Conservation (phyloP, 495 filamentous ascomycete species). For the Mytilinidion resinicola region DNA sequence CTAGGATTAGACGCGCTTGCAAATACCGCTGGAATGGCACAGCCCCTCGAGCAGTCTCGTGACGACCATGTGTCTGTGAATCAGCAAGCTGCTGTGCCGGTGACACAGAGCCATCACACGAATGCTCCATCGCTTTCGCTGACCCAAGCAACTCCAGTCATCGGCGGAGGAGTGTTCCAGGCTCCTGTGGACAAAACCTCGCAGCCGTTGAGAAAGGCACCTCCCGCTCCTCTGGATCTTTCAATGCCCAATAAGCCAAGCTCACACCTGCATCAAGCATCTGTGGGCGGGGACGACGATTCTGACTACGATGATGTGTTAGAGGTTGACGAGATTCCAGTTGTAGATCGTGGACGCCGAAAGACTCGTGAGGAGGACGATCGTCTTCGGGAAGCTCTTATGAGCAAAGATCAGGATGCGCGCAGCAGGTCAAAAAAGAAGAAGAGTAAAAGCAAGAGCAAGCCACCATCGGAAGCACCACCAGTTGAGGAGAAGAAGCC, state of each 20-base stretch:
- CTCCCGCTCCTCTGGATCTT: slow-evolving; percentile 78
- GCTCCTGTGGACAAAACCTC: slow-evolving; percentile 16
- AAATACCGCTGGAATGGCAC: background rate
- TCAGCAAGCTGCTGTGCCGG: background rate
- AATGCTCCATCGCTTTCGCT: slow-evolving; percentile 25
- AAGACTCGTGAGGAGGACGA: slow-evolving; percentile 89
- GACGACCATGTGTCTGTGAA: background rate
- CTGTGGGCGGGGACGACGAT: slow-evolving; percentile 57
- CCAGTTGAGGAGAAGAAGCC: slow-evolving; percentile 5
- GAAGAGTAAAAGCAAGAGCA: slow-evolving; percentile 37
- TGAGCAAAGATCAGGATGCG: slow-evolving; percentile 55
- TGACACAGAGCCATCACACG: background rate
- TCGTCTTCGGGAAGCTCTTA: slow-evolving; percentile 60
- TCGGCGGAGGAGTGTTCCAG: slow-evolving; percentile 25
- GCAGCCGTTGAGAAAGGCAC: slow-evolving; percentile 55
- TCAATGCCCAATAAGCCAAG: slow-evolving; percentile 39
- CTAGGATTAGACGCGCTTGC: slow-evolving; percentile 18
- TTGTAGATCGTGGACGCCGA: slow-evolving; percentile 66
- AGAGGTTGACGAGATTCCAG: slow-evolving; percentile 56
- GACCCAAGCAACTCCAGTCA: slow-evolving; percentile 31
- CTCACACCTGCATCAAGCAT: slow-evolving; percentile 41
- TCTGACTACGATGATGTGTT: slow-evolving; percentile 80
- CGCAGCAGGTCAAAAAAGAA: slow-evolving; percentile 63
- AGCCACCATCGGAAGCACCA: slow-evolving; percentile 1
- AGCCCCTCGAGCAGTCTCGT: background rate